Evolutionary conservation across 441 rosid species (phyloP).

Genomic region (Theobroma grandiflorum): DNA sequence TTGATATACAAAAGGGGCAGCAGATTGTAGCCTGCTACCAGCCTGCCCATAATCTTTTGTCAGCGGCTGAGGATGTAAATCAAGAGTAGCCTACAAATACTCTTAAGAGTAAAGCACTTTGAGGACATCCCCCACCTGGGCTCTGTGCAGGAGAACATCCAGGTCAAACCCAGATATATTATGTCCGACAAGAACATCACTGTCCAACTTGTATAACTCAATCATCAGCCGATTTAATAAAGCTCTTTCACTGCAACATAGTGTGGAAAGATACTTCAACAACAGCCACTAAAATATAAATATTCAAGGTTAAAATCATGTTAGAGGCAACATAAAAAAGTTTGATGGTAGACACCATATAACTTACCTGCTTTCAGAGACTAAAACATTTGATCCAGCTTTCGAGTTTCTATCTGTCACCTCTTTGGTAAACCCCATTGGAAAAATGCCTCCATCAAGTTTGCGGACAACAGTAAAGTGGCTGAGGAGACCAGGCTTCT

Average conservation of each 20-base stretch:
- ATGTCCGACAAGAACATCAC: conserved; percentile 97
- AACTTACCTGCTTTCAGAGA: conserved; percentile 78
- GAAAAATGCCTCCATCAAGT: conserved; percentile 90
- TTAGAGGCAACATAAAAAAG: conserved; percentile 28
- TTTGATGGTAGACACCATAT: conserved; percentile 26
- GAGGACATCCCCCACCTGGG: conserved; percentile 62
- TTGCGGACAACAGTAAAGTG: conserved; percentile 91
- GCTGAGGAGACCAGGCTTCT: conserved; percentile 77
- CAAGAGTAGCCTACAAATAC: background rate
- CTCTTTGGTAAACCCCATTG: conserved; percentile 93
- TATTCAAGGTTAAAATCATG: conserved; percentile 8
- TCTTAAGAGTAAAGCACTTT: conserved; percentile 22
- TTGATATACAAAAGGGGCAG: conserved; percentile 19
- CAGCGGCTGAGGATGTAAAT: background rate
- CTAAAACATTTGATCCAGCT: conserved; percentile 81
- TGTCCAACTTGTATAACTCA: conserved; percentile 86
- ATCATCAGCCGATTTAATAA: conserved; percentile 86
- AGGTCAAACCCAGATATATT: conserved; percentile 98
- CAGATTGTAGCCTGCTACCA: conserved; percentile 14
- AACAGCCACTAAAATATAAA: background rate
- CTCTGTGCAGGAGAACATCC: conserved; percentile 92
- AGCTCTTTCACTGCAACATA: conserved; percentile 88
- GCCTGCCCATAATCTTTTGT: conserved; percentile 10
- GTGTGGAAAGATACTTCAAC: conserved; percentile 27
- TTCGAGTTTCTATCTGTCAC: conserved; percentile 79